Evolutionary conservation across 2,329 filamentous ascomycete genomes (phyloP).

Genomic region (Epichloe amarillans): DNA sequence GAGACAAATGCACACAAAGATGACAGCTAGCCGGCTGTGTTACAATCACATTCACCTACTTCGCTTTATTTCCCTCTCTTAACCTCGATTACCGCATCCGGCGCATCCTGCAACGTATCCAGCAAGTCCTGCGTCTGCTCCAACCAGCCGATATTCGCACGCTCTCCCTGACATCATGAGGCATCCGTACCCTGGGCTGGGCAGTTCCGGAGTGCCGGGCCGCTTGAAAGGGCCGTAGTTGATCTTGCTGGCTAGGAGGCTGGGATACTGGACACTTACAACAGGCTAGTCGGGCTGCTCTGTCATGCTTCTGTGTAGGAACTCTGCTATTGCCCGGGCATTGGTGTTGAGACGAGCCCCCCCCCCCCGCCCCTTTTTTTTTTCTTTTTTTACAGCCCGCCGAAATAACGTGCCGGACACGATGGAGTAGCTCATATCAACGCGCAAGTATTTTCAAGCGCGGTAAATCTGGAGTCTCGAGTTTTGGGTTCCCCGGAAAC

Average conservation of each 20-base stretch:
- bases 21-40: too few relatives aligned
- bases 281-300: slow-evolving; percentile 21
- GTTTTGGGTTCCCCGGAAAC: slow-evolving; percentile 23
- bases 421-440: not conserved
- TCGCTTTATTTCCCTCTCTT: slow-evolving; percentile 3
- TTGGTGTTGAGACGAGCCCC: slow-evolving; percentile 26
- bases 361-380: accelerated
- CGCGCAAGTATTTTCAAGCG: slow-evolving; percentile 27
- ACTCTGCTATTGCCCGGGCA: slow-evolving; percentile 26
- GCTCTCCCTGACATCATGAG: slow-evolving; percentile 30
- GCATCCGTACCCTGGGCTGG: slow-evolving; percentile 38
- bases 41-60: not conserved
- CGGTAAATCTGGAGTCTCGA: slow-evolving; percentile 19
- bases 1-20: too few relatives aligned
- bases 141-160: slow-evolving; percentile 33
- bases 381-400: too few relatives aligned
- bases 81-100: slow-evolving; percentile 7
- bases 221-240: slow-evolving; percentile 24
- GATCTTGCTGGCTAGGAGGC: slow-evolving; percentile 18
- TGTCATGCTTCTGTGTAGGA: slow-evolving; percentile 19
- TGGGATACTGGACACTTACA: slow-evolving; percentile 31
- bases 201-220: slow-evolving; percentile 28
- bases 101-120: slow-evolving; percentile 17
- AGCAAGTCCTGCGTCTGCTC: slow-evolving; percentile 30
- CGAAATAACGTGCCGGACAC: too few relatives aligned